Base-by-base conservation (phyloP, 352 stramenopile genomes). In the Phytophthora meadii region DNA sequence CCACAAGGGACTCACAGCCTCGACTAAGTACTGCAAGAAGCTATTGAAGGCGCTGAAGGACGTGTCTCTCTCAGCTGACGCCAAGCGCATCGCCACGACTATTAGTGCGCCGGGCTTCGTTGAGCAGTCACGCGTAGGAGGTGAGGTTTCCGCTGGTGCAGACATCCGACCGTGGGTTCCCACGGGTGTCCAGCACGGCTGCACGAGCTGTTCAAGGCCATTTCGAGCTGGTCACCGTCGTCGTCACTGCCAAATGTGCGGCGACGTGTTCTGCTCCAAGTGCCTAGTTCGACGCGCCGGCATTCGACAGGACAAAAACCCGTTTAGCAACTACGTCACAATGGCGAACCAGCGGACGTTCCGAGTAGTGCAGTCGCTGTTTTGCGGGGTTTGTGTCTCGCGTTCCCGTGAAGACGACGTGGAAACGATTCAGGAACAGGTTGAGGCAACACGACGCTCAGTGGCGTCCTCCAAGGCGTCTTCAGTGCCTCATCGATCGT, bases 211-310 rank as follows among this genome's bases (percentile, higher is more conserved):
- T 63, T 69, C 85, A 39, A 71, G 78, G 8, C 55, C 67, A 6
- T 94, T 94, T 54, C 70, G 75, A 28, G 59, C 74, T 44, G 81
- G 74, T 19, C 82, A 84, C 19, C 74, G 77, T 24, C 83, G 87
- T 22, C 80, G 85, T 44, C 82, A 92, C 56, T 94, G 87, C 50
- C 83, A 84, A 1, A 62, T 93, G 45, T 94, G 87, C 44, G 82
- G 86, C 8, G 84, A 92, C 32, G 77, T 91, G 8, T 85, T 91
- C 42, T 94, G 86, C 72, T 61, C 74, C 50, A 92, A 90, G 62
- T 94, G 86, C 45, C 64, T 85, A 41, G 62, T 92, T 47, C 76
- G 74, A 54, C 81, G 82, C 51, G 75, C 81, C 28, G 75, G 72
- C 9, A 65, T 72, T 51, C 60, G 65, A 39, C 70, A 72, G 22